These are phyloP conservation scores for Termitomyces sp. DNA, from an alignment of 768 basidiomycete genomes.

Conservation along the genomic window DNA sequence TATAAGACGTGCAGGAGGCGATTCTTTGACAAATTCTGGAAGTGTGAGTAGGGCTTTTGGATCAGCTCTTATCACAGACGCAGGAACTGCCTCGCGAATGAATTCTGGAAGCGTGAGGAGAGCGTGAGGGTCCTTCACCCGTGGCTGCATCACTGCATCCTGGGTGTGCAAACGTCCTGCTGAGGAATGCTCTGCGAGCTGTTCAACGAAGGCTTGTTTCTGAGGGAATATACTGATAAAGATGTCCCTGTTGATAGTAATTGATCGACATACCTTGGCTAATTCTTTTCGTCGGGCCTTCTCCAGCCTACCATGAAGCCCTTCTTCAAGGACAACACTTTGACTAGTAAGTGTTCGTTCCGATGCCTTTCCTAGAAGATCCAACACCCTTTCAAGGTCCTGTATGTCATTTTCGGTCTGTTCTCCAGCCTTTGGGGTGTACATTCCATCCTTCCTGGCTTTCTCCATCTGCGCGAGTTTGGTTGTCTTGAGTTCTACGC, in stretches of 20 bases:
- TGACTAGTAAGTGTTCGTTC: conserved; percentile 66
- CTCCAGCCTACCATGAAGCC: conserved; percentile 50
- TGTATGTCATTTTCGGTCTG: conserved; percentile 44
- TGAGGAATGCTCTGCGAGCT: conserved; percentile 64
- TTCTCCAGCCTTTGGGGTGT: conserved; percentile 23
- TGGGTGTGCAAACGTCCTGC: conserved; percentile 75
- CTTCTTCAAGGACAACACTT: conserved; percentile 60
- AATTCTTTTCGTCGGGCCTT: conserved; percentile 52
- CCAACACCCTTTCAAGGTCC: conserved; percentile 70
- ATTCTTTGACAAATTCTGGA: conserved; percentile 56
- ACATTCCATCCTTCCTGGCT: conserved; percentile 44
- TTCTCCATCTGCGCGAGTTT: conserved; percentile 73
- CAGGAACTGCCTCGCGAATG: conserved; percentile 49
- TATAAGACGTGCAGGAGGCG: conserved; percentile 26
- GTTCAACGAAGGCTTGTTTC: conserved; percentile 75
- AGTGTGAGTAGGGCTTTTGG: conserved; percentile 48
- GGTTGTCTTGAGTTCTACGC: conserved; percentile 78
- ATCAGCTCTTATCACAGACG: conserved; percentile 28
- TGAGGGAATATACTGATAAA: conserved; percentile 20
- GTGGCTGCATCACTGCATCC: conserved; percentile 57
- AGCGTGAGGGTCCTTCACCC: conserved; percentile 44
- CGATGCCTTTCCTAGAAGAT: conserved; percentile 66
- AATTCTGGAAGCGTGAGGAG: conserved; percentile 59
- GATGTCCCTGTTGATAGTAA: background rate
- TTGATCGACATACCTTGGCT: conserved; percentile 47